Evolutionary conservation across 169 alveolate species (phyloP).

Genomic region (Cryptosporidium ubiquitum): DNA sequence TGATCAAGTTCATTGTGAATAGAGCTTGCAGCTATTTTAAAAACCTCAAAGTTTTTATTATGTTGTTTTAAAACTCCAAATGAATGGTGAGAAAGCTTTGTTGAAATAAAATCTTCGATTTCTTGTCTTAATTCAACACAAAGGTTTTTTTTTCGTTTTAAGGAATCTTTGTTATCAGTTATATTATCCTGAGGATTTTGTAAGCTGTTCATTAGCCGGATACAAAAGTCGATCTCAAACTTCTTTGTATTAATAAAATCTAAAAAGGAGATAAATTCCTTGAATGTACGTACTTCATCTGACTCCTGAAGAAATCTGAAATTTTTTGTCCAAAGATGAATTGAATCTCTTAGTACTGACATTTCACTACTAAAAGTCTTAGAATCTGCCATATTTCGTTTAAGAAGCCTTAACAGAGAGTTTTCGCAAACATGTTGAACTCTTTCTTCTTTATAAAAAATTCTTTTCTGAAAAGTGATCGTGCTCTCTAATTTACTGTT

Average conservation of each 20-base stretch:
- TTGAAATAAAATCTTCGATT: background rate
- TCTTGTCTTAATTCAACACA: constrained; percentile 8
- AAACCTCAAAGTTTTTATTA: background rate
- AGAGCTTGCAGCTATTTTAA: background rate
- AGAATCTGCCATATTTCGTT: background rate
- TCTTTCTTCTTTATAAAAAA: background rate
- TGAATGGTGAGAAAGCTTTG: background rate
- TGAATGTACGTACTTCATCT: constrained; percentile 6
- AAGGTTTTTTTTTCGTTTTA: background rate
- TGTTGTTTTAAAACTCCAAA: background rate
- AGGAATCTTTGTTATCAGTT: background rate
- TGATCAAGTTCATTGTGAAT: constrained; percentile 1
- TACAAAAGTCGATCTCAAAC: constrained; percentile 51
- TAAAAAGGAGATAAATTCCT: background rate
- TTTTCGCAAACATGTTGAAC: constrained; percentile 38
- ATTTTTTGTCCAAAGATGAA: constrained; percentile 19
- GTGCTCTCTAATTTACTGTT: constrained; percentile 14
- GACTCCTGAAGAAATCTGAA: background rate
- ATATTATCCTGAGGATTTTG: background rate
- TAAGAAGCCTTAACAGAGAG: constrained; percentile 16
- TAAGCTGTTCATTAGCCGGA: background rate
- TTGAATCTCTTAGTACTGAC: constrained; percentile 35
- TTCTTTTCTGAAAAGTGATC: background rate
- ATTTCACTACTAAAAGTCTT: constrained; percentile 18
- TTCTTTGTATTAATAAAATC: constrained; percentile 16